phyloP scores from a whole-genome alignment of 1,139 yeast species.

The Blastobotrys ciferrii region DNA sequence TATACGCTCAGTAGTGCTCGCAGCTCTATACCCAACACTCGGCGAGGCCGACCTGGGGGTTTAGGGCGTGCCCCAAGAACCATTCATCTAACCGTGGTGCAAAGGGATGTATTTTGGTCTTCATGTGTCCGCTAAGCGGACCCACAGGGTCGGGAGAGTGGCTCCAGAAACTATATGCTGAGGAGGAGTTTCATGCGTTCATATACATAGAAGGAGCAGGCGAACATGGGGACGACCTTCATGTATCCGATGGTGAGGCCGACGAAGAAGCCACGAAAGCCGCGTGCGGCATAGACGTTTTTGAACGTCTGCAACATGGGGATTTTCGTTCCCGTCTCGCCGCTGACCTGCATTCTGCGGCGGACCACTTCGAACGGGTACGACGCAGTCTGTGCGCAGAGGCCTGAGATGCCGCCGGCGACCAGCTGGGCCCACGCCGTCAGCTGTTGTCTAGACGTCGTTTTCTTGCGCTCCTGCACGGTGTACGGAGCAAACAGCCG shows the following conservation, averaged over 20 bases:
- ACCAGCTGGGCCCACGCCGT: constrained; percentile 86
- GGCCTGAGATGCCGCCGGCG: constrained; percentile 95
- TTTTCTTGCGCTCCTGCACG: constrained; percentile 15
- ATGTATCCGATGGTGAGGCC: constrained; percentile 94
- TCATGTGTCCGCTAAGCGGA: no score
- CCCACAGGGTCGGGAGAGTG: no score
- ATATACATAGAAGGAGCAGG: constrained; percentile 94
- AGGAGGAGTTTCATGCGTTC: constrained; percentile 67
- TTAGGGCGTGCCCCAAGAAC: no score
- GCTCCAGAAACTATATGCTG: background rate
- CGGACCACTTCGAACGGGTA: constrained; percentile 95
- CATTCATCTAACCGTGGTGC: no score
- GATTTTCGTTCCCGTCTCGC: constrained; percentile 46
- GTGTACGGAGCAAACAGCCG: constrained; percentile 43
- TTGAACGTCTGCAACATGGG: constrained; percentile 43
- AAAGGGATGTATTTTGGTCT: no score
- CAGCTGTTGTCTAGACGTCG: constrained; percentile 48
- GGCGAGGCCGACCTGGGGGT: no score
- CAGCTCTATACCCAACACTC: no score
- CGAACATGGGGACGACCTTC: constrained; percentile 95
- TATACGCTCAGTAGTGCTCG: background rate
- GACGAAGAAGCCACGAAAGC: constrained; percentile 83
- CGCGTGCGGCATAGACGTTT: constrained; percentile 61
- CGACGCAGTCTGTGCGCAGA: constrained; percentile 93
- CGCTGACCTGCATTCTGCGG: constrained; percentile 94